Conservation (phyloP, 78 protist species). For the Dictyostelium capitatum region DNA sequence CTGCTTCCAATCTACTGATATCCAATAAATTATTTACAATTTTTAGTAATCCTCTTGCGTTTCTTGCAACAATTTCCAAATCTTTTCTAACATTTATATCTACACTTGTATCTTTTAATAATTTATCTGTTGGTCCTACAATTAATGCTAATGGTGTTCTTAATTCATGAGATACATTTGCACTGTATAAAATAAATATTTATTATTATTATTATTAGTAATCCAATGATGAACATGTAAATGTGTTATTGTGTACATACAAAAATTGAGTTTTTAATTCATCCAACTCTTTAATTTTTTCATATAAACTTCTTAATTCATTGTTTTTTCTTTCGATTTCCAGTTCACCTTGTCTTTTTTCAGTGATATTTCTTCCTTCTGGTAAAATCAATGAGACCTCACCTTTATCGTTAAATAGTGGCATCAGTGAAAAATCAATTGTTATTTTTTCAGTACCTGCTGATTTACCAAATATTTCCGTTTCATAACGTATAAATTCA, state of each 20-base stretch:
- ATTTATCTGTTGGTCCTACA: constrained; percentile 69
- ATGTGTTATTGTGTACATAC: too few species aligned
- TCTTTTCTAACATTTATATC: constrained; percentile 35
- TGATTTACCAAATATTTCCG: constrained; percentile 73
- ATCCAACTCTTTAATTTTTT: constrained; percentile 75
- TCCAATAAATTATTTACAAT: constrained; percentile 81
- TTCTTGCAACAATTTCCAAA: constrained; percentile 66
- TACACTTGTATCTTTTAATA: constrained; percentile 38
- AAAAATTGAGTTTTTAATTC: constrained; percentile 75
- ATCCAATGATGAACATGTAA: not conserved
- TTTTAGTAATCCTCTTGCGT: constrained; percentile 57
- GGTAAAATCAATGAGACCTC: constrained; percentile 54
- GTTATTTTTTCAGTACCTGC: constrained; percentile 74
- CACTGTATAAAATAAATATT: constrained; percentile 6
- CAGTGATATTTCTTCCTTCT: constrained; percentile 76
- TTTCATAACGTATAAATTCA: constrained; percentile 57
- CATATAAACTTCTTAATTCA: constrained; percentile 57
- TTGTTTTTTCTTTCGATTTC: constrained; percentile 68
- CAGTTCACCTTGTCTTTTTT: constrained; percentile 51
- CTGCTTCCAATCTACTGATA: constrained; percentile 79
- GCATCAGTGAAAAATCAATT: constrained; percentile 77
- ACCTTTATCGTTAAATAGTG: constrained; percentile 67
- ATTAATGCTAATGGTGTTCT: constrained; percentile 83
- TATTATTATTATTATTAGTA: not conserved
- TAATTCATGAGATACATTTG: constrained; percentile 84